phyloP scores from a whole-genome alignment of 106 monocot genomes.

The Dendrobium officinale region DNA sequence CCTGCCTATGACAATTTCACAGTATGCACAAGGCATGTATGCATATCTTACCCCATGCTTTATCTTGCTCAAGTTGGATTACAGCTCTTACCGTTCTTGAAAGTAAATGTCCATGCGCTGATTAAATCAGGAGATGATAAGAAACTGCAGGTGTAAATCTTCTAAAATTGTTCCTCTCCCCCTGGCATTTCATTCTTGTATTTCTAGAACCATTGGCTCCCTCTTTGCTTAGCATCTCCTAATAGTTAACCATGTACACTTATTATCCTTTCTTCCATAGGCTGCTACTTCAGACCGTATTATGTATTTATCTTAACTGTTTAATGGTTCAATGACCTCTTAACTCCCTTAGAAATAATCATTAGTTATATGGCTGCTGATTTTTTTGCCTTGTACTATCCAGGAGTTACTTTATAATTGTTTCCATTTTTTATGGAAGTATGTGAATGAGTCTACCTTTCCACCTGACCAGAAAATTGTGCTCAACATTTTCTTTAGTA shows the following conservation, averaged over 20 bases:
- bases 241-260: background rate
- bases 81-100: background rate
- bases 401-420: background rate
- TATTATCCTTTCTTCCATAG: background rate
- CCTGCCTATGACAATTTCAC: slow-evolving; percentile 72
- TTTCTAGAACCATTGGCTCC: no score
- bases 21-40: slow-evolving; percentile 69
- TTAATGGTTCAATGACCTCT: background rate
- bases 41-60: slow-evolving; percentile 9
- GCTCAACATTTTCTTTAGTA: no score
- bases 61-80: background rate
- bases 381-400: background rate
- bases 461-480: no score
- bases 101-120: background rate
- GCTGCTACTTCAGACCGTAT: background rate
- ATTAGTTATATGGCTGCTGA: background rate
- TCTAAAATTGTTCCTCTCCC: background rate
- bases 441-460: no score
- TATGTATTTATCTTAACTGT: background rate
- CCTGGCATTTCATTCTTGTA: no score
- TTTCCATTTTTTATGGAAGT: no score
- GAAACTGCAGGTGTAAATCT: background rate
- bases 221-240: no score
- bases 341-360: background rate
- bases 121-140: background rate